Conservation (phyloP, 306 rosid species). For the Citrullus colocynthis region DNA sequence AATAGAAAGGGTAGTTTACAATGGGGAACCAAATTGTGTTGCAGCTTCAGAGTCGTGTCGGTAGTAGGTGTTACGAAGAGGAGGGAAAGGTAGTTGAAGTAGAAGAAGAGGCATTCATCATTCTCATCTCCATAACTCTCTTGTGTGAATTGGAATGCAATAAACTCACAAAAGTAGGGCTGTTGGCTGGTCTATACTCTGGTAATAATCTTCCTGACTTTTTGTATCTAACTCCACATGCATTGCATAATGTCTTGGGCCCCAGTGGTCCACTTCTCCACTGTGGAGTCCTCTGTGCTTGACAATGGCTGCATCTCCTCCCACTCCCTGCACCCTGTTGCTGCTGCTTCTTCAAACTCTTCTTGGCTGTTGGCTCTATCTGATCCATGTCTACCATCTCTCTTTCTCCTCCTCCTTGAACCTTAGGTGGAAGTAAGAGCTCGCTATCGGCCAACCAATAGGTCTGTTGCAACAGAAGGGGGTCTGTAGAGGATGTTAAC, state of each 20-base stretch:
- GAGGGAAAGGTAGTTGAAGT: conserved; percentile 15
- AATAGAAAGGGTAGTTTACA: neutral
- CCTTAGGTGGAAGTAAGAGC: conserved; percentile 27
- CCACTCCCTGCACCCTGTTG: conserved; percentile 18
- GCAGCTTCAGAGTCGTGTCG: neutral
- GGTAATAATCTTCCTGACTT: conserved; percentile 57
- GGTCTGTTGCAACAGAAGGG: conserved; percentile 47
- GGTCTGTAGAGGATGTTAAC: neutral
- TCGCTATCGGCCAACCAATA: conserved; percentile 58
- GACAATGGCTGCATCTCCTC: conserved; percentile 54
- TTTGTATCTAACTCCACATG: conserved; percentile 67
- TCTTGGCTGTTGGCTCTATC: neutral
- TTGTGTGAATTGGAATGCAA: conserved; percentile 68
- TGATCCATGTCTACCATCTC: conserved; percentile 1
- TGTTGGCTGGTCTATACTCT: conserved; percentile 63
- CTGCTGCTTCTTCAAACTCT: neutral
- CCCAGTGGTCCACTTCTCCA: conserved; percentile 76
- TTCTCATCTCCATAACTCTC: conserved; percentile 74
- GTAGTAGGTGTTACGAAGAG: neutral
- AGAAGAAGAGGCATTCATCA: conserved; percentile 13
- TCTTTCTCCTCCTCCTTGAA: conserved; percentile 4
- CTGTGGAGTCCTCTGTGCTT: conserved; percentile 61
- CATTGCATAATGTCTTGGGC: conserved; percentile 62
- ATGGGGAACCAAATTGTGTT: neutral
- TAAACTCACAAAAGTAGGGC: conserved; percentile 54